A percentile compares a stretch with the other conserved stretches of the same genome.
phyloP scores from a whole-genome alignment of 495 filamentous ascomycete species.

The Trichoderma virens region DNA sequence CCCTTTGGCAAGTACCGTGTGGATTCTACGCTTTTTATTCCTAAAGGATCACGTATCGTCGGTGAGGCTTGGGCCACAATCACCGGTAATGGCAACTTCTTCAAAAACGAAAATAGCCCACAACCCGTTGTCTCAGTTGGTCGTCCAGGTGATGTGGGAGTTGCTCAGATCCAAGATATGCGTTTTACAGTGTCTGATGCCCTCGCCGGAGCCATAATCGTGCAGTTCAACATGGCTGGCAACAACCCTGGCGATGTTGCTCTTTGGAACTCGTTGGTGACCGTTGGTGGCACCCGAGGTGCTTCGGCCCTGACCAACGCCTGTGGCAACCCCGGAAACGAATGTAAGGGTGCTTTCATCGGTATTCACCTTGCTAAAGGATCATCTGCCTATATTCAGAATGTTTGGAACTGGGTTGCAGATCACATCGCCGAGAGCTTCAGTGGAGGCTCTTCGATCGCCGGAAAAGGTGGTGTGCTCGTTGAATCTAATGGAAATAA shows the following conservation, averaged over 20 bases:
- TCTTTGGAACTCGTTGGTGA: slow-evolving; percentile 79
- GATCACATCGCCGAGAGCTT: slow-evolving; percentile 77
- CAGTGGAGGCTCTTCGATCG: slow-evolving; percentile 29
- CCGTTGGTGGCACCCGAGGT: slow-evolving; percentile 60
- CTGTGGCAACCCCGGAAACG: slow-evolving; percentile 22
- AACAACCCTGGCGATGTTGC: slow-evolving; percentile 57
- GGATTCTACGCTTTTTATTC: slow-evolving; percentile 55
- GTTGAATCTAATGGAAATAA: slow-evolving; percentile 42
- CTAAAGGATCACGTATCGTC: slow-evolving; percentile 57
- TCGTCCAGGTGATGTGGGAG: slow-evolving; percentile 61
- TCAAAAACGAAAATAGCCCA: slow-evolving; percentile 64
- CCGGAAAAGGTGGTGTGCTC: slow-evolving; percentile 44
- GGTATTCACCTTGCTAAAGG: slow-evolving; percentile 53
- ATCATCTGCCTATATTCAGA: slow-evolving; percentile 48
- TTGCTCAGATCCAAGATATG: slow-evolving; percentile 73
- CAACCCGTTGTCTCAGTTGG: slow-evolving; percentile 66
- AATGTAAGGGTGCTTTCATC: slow-evolving; percentile 49
- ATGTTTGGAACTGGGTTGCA: slow-evolving; percentile 67
- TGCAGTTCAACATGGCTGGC: slow-evolving; percentile 67
- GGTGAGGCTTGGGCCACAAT: slow-evolving; percentile 87
- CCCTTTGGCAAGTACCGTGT: slow-evolving; percentile 57
- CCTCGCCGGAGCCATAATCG: slow-evolving; percentile 62
- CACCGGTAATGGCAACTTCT: slow-evolving; percentile 66
- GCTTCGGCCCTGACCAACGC: slow-evolving; percentile 52
- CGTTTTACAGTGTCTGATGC: slow-evolving; percentile 63